These are phyloP conservation scores for Mucor circinelloides DNA, from an alignment of 371 early-diverging fungal genomes.

Conservation along the genomic window DNA sequence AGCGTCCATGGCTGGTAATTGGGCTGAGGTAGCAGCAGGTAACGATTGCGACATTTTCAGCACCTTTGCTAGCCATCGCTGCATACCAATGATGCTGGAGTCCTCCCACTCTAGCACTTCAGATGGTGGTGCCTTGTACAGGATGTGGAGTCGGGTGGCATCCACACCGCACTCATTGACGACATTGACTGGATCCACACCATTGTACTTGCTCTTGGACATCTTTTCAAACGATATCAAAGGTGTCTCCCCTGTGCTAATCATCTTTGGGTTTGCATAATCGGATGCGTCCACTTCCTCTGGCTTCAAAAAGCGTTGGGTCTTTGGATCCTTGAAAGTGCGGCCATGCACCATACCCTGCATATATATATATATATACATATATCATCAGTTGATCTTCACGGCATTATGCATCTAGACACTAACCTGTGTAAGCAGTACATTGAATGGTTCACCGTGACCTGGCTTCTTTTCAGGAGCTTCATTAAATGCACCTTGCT, in stretches of 20 bases:
- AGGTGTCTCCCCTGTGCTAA: conserved; percentile 65
- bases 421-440: conserved; percentile 77
- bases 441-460: conserved; percentile 84
- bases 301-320: conserved; percentile 80
- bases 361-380: background rate
- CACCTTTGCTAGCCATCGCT: conserved; percentile 76
- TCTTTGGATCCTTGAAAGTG: conserved; percentile 78
- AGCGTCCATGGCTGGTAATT: conserved; percentile 17
- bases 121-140: conserved; percentile 88
- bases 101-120: conserved; percentile 94
- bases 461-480: conserved; percentile 43
- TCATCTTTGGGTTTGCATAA: conserved; percentile 58
- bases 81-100: conserved; percentile 89
- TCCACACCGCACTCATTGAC: conserved; percentile 80
- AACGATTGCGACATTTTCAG: conserved; percentile 31
- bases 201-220: conserved; percentile 96
- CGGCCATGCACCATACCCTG: conserved; percentile 94
- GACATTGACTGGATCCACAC: conserved; percentile 78
- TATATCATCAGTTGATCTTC: background rate
- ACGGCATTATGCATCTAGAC: background rate
- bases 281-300: conserved; percentile 73
- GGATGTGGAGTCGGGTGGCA: conserved; percentile 84
- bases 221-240: conserved; percentile 86
- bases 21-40: background rate
- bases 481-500: conserved; percentile 49